Evolutionary conservation across 1,139 yeast species (phyloP), one percentile per base, ranked within the genome.

Genomic region (Kazachstania sp.): DNA sequence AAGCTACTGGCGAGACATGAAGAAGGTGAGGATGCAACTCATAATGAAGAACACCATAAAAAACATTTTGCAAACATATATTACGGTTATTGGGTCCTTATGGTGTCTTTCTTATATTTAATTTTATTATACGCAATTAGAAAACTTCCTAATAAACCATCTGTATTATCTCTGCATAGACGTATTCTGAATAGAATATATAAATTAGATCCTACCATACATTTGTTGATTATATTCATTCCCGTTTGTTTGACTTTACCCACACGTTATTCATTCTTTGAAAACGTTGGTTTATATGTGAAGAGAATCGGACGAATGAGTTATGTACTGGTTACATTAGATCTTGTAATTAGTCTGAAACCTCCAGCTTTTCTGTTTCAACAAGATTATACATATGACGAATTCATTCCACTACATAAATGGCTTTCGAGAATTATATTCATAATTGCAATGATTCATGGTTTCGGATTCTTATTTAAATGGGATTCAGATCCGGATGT

Each of bases 381-480:
- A 35, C 50, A 54, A 15, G 48, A 51, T n/a, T 57, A 54, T 0
- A 70, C 86, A 28, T 88, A 90, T 63, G 68, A 87, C 45, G 75
- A 83, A 23, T 70, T 88, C 36, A 62, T 88, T 4, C 95, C 95
- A 0, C 70, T 87, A 40, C 97, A 90, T 67, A 87, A 86, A 63
- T 88, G 96, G 95, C 67, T 90, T 5, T 83, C 95, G 2, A 70
- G 96, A 45, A 65, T 83, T 5, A 77, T 86, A 29, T 79, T 86
- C 1, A 28, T 85, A 2, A 79, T 84, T 54, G 73, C 86, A 2
- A 52, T 78, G 0, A 50, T 76, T 9, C 97, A 90, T 60, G 81
- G 88, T 0, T 46, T 73, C 0, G 57, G 83, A 6, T 90, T 86
- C 59, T 54, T 78, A 20, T 71, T 73, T n/a, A 75, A 73, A 46